Conservation (phyloP, 1,284 basidiomycete species). For the Lignosus rhinocerotis region DNA sequence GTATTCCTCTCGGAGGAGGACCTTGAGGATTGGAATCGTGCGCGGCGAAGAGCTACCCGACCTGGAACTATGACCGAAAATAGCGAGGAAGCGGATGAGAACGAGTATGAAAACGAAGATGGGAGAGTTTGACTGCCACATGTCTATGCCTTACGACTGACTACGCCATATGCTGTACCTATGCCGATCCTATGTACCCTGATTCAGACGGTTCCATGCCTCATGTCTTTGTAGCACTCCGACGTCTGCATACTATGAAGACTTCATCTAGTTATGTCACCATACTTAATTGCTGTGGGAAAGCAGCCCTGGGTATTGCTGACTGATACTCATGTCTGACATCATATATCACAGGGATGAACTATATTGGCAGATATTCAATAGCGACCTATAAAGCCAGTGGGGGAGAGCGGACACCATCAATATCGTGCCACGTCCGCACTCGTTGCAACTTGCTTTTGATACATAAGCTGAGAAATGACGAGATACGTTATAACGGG, state of each 20-base stretch:
- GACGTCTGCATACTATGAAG: background rate
- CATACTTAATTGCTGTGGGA: background rate
- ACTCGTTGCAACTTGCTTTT: too few species aligned
- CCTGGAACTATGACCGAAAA: background rate
- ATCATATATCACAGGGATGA: constrained; percentile 1
- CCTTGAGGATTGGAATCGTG: background rate
- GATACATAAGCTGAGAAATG: constrained; percentile 8
- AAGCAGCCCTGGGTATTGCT: background rate
- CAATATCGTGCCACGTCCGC: background rate
- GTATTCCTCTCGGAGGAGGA: constrained; percentile 4
- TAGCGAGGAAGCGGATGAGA: background rate
- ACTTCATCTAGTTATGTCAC: too few species aligned
- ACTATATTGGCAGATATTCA: constrained; percentile 1
- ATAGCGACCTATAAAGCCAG: background rate
- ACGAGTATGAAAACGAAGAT: background rate
- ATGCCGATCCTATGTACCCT: too few species aligned
- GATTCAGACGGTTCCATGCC: too few species aligned
- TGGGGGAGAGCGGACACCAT: too few species aligned
- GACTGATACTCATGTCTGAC: constrained; percentile 5
- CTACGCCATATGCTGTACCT: too few species aligned
- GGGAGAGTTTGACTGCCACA: too few species aligned
- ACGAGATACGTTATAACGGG: constrained; percentile 37
- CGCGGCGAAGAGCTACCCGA: background rate
- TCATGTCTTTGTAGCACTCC: background rate
- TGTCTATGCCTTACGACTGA: too few species aligned